Evolutionary conservation across 2,329 filamentous ascomycete species (phyloP), one percentile per base, ranked within the genome.

Genomic region (Metarhizium sp.): DNA sequence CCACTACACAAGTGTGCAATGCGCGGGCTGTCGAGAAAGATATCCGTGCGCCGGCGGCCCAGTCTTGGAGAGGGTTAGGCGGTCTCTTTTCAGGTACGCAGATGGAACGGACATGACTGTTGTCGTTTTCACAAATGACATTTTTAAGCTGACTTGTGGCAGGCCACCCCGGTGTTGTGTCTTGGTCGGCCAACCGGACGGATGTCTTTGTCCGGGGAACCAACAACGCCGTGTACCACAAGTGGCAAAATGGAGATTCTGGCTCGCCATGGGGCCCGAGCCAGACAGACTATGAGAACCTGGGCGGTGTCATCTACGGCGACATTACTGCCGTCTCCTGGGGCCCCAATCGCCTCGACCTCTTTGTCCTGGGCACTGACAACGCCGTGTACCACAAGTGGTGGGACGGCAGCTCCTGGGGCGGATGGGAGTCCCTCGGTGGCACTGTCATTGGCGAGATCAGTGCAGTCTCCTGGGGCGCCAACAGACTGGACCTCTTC

Each of bases 191-290:
- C 16, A 59, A 63, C 48, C 59, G 64, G 50, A 61, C 64, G 32
- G 62, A 64, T 45, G 57, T 68, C 11, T 67, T 66, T 50, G 66
- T 63, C 14, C 57, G 64, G 18, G 62, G 63, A 7, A 69, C 46
- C 61, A 63, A 29, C 57, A 64, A 53, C 51, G 55, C 46, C 47
- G 46, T 57, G n/a, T 57, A 51, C 38, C 47, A 53, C 55, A 57
- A 57, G 36, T 57, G 46, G 55, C 55, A 57, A 47, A 47, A 49
- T 34, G 47, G 55, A 4, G 40, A 34, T 36, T 11, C 32, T 11
- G 55, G 51, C 30, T 34, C 46, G 4, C 16, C 45, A 29, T 57
- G 55, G 55, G 29, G 30, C 11, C 51, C 51, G 7, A 50, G 51
- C n/a, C 34, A 57, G 46, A 47, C 59, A 57, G 59, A 56, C 32